Percentiles rank a stretch among this genome's conserved stretches.
Conservation (phyloP, 2,329 filamentous ascomycete species). For the Biscogniauxia mediterranea region DNA sequence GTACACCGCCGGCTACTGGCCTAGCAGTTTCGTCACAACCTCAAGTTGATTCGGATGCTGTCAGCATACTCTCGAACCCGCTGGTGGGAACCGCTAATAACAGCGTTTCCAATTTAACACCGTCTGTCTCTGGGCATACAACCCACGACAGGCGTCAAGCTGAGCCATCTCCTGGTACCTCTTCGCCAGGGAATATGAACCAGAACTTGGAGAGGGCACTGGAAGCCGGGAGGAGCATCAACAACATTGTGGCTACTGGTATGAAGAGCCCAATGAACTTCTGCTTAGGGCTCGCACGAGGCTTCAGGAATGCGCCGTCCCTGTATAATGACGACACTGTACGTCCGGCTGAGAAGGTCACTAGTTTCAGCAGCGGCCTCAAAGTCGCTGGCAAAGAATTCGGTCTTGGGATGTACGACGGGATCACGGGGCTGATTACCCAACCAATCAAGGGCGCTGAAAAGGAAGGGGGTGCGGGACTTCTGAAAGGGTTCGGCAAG, state of each 20-base stretch:
- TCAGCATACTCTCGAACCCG: conserved; percentile 16
- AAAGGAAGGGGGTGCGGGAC: conserved; percentile 61
- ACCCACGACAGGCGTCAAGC: conserved; percentile 11
- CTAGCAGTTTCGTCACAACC: conserved; percentile 9
- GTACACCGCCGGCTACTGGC: conserved; percentile 4
- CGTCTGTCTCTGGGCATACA: conserved; percentile 10
- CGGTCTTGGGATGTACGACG: conserved; percentile 75
- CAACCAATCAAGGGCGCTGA: conserved; percentile 71
- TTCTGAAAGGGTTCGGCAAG: conserved; percentile 78
- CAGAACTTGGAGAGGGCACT: conserved; percentile 56
- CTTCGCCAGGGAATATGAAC: conserved; percentile 27
- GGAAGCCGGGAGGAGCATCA: conserved; percentile 65
- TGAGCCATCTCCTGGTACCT: conserved; percentile 8
- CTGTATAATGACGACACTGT: conserved; percentile 84
- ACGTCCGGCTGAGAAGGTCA: conserved; percentile 75
- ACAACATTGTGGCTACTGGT: conserved; percentile 71
- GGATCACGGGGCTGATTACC: conserved; percentile 75
- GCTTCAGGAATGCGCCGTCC: conserved; percentile 83
- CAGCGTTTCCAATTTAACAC: conserved; percentile 13
- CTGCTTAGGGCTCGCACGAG: conserved; percentile 75
- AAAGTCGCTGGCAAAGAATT: conserved; percentile 77
- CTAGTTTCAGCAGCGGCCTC: conserved; percentile 71
- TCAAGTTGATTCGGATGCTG: conserved; percentile 10
- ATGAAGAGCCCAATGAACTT: conserved; percentile 83
- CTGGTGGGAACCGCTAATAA: conserved; percentile 15